Evolutionary conservation across 2,329 filamentous ascomycete genomes (phyloP).

Genomic region (Seiridium unicorne): DNA sequence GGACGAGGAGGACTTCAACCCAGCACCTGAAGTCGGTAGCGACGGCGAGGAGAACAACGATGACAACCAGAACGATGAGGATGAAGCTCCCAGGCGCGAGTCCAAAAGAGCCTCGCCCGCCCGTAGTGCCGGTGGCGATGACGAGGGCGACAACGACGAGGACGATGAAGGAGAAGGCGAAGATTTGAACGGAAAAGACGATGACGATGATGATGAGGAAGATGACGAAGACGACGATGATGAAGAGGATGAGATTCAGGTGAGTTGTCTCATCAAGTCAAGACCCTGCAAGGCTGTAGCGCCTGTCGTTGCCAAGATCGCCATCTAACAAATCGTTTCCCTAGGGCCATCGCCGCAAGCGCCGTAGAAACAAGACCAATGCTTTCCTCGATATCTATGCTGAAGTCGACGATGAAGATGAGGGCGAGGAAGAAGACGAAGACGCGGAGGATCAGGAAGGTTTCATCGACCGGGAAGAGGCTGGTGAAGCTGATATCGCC

Average conservation of each 20-base stretch:
- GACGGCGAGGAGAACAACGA: conserved; percentile 61
- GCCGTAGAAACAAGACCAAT: conserved; percentile 72
- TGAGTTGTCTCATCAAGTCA: conserved; percentile 27
- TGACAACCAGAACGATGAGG: conserved; percentile 27
- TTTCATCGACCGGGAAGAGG: conserved; percentile 86
- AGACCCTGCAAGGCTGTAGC: neutral
- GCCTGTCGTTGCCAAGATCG: neutral
- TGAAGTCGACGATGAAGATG: conserved; percentile 94
- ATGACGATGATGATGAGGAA: conserved; percentile 44
- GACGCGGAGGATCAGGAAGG: conserved; percentile 80
- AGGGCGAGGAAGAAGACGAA: conserved; percentile 84
- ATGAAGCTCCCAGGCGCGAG: conserved; percentile 19
- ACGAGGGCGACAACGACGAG: conserved; percentile 45
- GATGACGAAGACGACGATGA: conserved; percentile 57
- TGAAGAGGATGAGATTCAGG: conserved; percentile 66
- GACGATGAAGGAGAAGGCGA: conserved; percentile 39
- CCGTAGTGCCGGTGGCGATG: conserved; percentile 28
- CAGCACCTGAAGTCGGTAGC: conserved; percentile 69
- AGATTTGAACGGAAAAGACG: conserved; percentile 45
- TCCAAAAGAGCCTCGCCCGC: conserved; percentile 20
- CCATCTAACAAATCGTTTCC: neutral
- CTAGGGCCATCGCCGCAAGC: conserved; percentile 73
- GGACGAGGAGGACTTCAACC: conserved; percentile 89
- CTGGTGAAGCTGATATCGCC: conserved; percentile 81
- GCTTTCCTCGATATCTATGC: conserved; percentile 97